Evolutionary conservation across 345 rosid genomes (phyloP).

Genomic region (Lumnitzera littorea): DNA sequence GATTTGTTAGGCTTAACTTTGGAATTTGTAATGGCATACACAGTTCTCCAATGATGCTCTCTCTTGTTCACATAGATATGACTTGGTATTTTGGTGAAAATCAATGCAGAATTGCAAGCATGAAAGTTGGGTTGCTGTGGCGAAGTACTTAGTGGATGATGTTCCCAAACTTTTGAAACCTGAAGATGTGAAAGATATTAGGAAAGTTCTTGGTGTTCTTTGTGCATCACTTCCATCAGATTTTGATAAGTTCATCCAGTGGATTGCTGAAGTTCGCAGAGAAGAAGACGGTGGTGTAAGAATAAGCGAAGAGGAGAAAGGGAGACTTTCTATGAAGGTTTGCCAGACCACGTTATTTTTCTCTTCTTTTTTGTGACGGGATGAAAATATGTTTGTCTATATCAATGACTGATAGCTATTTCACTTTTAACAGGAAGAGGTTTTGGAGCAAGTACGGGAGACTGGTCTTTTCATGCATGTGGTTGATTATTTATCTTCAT

Average conservation of each 20-base stretch:
- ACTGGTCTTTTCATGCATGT: conserved; percentile 22
- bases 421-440: conserved; percentile 24
- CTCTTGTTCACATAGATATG: no score
- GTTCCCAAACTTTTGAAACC: conserved; percentile 61
- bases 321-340: conserved; percentile 68
- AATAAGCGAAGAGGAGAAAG: conserved; percentile 68
- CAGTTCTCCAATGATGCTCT: no score
- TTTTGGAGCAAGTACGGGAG: conserved; percentile 29
- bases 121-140: conserved; percentile 65
- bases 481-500: conserved; percentile 37
- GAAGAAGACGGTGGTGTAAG: conserved; percentile 47
- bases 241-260: conserved; percentile 68
- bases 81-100: not conserved
- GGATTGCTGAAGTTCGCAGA: conserved; percentile 83
- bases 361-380: no score
- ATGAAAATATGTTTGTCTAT: no score
- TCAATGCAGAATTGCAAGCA: conserved; percentile 63
- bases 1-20: no score
- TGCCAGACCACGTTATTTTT: not conserved
- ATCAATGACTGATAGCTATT: no score
- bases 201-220: conserved; percentile 35
- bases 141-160: conserved; percentile 76
- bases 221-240: conserved; percentile 61
- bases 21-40: no score
- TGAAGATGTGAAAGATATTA: conserved; percentile 49